phyloP scores from a whole-genome alignment of 2,329 filamentous ascomycete species.

The Ceratocystis destructans region DNA sequence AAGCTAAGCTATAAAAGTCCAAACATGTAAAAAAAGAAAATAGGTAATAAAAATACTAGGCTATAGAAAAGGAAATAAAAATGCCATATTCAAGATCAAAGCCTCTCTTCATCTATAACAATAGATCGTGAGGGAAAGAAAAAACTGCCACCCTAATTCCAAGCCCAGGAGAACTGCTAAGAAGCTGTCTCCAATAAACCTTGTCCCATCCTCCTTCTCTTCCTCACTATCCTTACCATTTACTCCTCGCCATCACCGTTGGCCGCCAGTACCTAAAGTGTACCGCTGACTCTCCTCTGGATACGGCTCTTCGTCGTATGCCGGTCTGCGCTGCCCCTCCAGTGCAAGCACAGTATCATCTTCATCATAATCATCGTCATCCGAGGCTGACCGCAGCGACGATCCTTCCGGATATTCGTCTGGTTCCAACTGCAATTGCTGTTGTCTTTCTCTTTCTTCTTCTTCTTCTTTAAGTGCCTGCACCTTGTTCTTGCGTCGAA shows the following conservation, averaged over 20 bases:
- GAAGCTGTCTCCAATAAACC: background rate
- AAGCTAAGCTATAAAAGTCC: background rate
- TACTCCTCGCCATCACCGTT: background rate
- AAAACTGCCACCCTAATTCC: background rate
- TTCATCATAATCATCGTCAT: constrained; percentile 10
- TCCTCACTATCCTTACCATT: too few species aligned
- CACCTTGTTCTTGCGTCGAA: constrained; percentile 7
- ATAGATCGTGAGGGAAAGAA: background rate
- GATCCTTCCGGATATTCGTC: background rate
- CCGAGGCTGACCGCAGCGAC: constrained; percentile 4
- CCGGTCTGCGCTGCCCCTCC: constrained; percentile 2
- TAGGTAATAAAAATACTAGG: constrained; percentile 20
- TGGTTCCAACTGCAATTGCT: background rate
- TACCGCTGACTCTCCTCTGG: constrained; percentile 13
- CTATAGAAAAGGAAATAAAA: background rate
- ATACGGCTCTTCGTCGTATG: constrained; percentile 10
- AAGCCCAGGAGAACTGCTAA: background rate
- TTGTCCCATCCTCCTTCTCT: background rate
- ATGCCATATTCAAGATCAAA: background rate
- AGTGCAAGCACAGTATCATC: constrained; percentile 6
- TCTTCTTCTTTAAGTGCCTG: background rate
- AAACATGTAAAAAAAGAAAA: background rate
- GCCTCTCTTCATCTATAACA: background rate
- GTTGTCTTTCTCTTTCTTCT: background rate
- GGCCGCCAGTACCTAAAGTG: background rate